Evolutionary conservation across 2,329 filamentous ascomycete genomes (phyloP), one percentile per base, ranked within the genome.

Genomic region (Fusarium sambucinum): DNA sequence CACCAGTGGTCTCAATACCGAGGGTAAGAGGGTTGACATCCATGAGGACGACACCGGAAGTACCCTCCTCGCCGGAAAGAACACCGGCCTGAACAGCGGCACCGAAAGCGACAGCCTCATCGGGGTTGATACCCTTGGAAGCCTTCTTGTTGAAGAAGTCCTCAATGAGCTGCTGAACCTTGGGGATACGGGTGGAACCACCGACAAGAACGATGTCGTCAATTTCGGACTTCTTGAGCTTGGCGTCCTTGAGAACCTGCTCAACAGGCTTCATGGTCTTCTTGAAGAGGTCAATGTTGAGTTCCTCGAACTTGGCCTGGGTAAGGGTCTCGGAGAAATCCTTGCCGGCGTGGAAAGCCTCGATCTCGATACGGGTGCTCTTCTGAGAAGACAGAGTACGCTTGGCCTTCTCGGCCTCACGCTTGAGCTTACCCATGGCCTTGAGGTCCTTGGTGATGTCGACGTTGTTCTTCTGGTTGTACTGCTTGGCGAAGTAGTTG

Each of bases 351-450:
- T 93, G 92, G 92, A 99, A 97, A 74, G 93, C 91, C 83, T 99
- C 96, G 71, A 99, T 97, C 85, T 98, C 96, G 74, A 97, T 94
- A 75, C 93, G 92, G 73, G 93, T 93, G 72, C 92, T 94, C 90
- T 93, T 94, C 85, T 96, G 93, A 73, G 93, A 96, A 78, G 92
- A 97, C 59, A 99, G 90, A 75, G 94, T 96, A 79, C 96, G 93
- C 92, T 99, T 99, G 84, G 96, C 96, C 90, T 97, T 97, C 84
- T 99, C 96, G 75, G 96, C 95, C 84, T 98, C 96, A 77, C 96
- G 94, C 93, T 98, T 98, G 76, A 99, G 89, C 87, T 98, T 99
- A 85, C 94, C 93, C 94, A 98, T 98, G 73, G 95, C 91, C 92
- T 97, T 97, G 72, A 91, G 84, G 79, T 98, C 94, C 87, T 96